Evolutionary conservation across 2,329 filamentous ascomycete species (phyloP), one percentile per base, ranked within the genome.

Genomic region (Pestalotiopsis sp.): DNA sequence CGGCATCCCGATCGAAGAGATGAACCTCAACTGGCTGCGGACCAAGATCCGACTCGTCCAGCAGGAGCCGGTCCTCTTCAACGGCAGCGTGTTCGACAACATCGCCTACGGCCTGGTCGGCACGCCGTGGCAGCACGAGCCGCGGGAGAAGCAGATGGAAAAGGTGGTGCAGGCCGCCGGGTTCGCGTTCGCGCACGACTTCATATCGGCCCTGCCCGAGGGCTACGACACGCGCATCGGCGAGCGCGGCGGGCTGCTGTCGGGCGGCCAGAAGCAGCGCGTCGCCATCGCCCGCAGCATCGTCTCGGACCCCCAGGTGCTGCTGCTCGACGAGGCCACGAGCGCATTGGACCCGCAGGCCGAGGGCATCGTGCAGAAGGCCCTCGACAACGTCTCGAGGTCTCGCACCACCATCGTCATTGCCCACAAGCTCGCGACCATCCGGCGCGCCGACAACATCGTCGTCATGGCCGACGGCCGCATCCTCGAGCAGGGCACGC

Each of bases 401-500:
- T 85, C 84, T 4, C 80, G 86, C 3, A 89, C 92, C 1, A 92
- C 91, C 61, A 84, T 95, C 2, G 90, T 91, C 2, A 91, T 95
- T 13, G 92, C 92, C 1, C 92, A 94, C 76, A 83, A 92, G 9
- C 81, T 94, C 65, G 89, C 89, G 0, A 95, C 91, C n/a, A 89
- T 94, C 20, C 91, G 91, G 76, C 90, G 93, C 72, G 91, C 92
- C 0, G 89, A 95, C 76, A 81, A 89, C 7, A 94, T 94, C 57
- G 92, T 92, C 72, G 68, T 72, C 4, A 56, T 72, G 60, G 12
- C 49, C 14, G 38, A 69, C 23, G 73, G 71, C 3, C 27, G 41
- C 0, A 64, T 70, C 13, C 64, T 70, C 5, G 71, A 74, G 52
- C 71, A 73, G 64, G 75, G 75, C 1, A 75, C 69, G 6, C 75